Percentiles rank a stretch among this genome's conserved stretches.
phyloP scores from a whole-genome alignment of 164 flowering plant genomes.

The Magnolia changhungtana region DNA sequence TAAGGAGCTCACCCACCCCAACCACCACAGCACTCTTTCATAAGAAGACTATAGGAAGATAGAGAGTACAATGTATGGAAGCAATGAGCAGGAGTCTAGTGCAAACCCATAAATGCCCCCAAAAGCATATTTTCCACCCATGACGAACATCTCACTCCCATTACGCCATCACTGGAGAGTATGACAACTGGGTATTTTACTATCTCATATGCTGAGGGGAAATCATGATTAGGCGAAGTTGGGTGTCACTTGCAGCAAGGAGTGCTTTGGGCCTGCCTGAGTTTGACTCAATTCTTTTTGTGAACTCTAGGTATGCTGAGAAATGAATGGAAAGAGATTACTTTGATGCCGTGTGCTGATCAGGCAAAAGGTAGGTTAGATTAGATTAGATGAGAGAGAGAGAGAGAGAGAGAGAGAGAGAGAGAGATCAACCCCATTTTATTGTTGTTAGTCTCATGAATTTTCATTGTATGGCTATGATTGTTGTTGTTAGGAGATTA shows the following conservation, averaged over 20 bases:
- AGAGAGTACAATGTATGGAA: too few species aligned
- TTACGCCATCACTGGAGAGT: conserved; percentile 21
- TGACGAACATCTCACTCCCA: too few species aligned
- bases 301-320: neutral
- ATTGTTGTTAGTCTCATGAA: too few species aligned
- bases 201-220: conserved; percentile 35
- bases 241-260: conserved; percentile 3
- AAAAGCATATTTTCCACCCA: too few species aligned
- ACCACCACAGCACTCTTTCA: too few species aligned
- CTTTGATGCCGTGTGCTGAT: neutral
- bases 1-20: too few species aligned
- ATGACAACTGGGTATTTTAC: conserved; percentile 48
- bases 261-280: conserved; percentile 11
- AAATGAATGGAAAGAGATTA: neutral
- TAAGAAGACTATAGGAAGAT: too few species aligned
- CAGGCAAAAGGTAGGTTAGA: neutral
- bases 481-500: neutral
- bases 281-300: conserved; percentile 3
- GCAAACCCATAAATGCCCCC: too few species aligned
- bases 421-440: too few species aligned
- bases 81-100: too few species aligned
- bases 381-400: neutral
- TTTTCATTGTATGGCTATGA: too few species aligned
- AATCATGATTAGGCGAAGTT: neutral
- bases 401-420: too few species aligned